A percentile compares a stretch with the other conserved stretches of the same genome.
These are phyloP conservation scores for Fusarium mundagurra DNA, from an alignment of 2,329 filamentous ascomycete species.

Conservation along the genomic window DNA sequence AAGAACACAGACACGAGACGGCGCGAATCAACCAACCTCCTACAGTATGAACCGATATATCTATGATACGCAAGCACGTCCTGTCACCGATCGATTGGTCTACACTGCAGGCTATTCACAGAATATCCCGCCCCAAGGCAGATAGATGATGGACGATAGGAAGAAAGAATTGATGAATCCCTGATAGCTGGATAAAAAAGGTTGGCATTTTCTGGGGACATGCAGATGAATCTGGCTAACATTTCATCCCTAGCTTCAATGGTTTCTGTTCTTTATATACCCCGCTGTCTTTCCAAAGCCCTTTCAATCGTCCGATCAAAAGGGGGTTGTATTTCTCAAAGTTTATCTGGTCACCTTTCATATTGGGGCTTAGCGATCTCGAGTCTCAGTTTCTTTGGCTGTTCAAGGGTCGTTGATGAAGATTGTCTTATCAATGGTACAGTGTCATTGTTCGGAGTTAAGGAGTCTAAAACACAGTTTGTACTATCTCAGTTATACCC, in stretches of 20 bases:
- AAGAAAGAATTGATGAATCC: neutral
- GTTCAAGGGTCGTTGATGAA: too few relatives aligned
- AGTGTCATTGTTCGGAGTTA: neutral
- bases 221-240: neutral
- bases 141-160: neutral
- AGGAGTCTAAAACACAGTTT: neutral
- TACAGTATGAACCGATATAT: neutral
- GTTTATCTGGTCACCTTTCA: neutral
- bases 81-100: neutral
- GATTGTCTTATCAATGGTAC: neutral
- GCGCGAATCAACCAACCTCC: neutral
- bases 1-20: neutral
- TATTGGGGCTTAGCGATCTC: neutral
- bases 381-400: neutral
- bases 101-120: neutral
- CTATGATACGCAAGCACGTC: neutral
- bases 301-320: accelerated
- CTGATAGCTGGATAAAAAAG: neutral
- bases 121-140: neutral
- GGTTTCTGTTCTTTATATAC: neutral
- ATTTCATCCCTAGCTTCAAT: neutral
- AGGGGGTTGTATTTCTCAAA: too few relatives aligned
- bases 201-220: neutral
- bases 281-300: accelerated
- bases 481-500: neutral